A percentile compares a stretch with the other conserved stretches of the same genome.
phyloP scores from a whole-genome alignment of 371 early-diverging fungal genomes.

The Syncephalis fuscata region DNA sequence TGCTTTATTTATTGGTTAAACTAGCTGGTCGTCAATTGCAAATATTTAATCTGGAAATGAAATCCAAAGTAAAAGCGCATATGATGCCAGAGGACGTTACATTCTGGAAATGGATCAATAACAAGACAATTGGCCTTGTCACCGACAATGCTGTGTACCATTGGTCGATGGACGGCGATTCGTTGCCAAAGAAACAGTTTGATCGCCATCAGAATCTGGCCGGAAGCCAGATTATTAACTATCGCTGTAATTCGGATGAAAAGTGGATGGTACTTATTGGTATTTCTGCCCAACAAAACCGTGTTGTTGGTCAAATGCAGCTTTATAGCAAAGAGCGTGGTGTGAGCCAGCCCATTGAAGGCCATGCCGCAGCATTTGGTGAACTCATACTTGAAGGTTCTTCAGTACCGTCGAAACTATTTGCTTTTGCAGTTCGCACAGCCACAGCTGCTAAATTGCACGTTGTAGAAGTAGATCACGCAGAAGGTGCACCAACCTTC shows the following conservation, averaged over 20 bases:
- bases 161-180: slow-evolving; percentile 91
- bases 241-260: slow-evolving; percentile 69
- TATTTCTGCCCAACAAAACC: slow-evolving; percentile 75
- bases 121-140: slow-evolving; percentile 78
- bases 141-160: slow-evolving; percentile 82
- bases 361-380: slow-evolving; percentile 93
- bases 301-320: slow-evolving; percentile 93
- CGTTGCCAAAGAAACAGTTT: slow-evolving; percentile 77
- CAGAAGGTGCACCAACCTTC: slow-evolving; percentile 77
- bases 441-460: slow-evolving; percentile 76
- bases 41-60: slow-evolving; percentile 91
- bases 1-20: background rate
- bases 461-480: slow-evolving; percentile 92
- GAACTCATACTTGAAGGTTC: slow-evolving; percentile 69
- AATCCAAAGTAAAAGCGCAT: slow-evolving; percentile 86
- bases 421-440: slow-evolving; percentile 82
- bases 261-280: slow-evolving; percentile 93
- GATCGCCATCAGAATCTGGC: slow-evolving; percentile 71
- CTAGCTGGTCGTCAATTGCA: slow-evolving; percentile 81
- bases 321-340: slow-evolving; percentile 82
- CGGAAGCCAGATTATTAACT: slow-evolving; percentile 90
- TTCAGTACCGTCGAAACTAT: slow-evolving; percentile 62
- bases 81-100: slow-evolving; percentile 84
- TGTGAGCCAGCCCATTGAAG: slow-evolving; percentile 91
- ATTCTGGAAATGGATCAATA: slow-evolving; percentile 93